These are phyloP conservation scores for Aspergillus panamensis DNA, from an alignment of 495 filamentous ascomycete species.

Conservation along the genomic window DNA sequence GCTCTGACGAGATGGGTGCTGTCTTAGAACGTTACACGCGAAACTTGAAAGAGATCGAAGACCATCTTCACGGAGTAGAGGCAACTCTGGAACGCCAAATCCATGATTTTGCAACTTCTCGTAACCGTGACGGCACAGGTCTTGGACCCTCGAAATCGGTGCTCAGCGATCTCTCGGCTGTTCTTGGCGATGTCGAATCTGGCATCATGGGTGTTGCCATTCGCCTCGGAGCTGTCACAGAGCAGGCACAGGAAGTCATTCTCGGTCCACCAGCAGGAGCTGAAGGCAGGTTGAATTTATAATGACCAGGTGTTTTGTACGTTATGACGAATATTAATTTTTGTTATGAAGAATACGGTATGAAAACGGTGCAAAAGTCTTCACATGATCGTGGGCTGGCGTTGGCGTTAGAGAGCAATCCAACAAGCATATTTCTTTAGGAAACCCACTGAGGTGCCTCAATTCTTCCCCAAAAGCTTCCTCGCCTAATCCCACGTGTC, in stretches of 20 bases:
- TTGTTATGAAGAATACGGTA: neutral
- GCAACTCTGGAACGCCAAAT: constrained; percentile 64
- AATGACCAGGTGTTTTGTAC: constrained; percentile 13
- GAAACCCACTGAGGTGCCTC: no score
- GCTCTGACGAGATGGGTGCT: constrained; percentile 65
- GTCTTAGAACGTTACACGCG: constrained; percentile 63
- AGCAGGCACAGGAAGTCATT: constrained; percentile 65
- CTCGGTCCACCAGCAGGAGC: constrained; percentile 46
- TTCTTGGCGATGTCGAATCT: constrained; percentile 73
- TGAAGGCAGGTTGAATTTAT: constrained; percentile 28
- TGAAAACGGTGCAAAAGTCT: neutral
- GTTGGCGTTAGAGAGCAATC: constrained; percentile 27
- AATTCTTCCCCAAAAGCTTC: no score
- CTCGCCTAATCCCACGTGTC: no score
- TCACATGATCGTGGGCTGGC: constrained; percentile 6
- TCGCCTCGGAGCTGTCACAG: constrained; percentile 63
- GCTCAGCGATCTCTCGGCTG: constrained; percentile 59
- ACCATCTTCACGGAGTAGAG: constrained; percentile 74
- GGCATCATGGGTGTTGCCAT: constrained; percentile 73
- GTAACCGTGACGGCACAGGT: constrained; percentile 46
- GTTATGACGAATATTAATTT: constrained; percentile 19
- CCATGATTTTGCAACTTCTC: constrained; percentile 59
- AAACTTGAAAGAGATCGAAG: constrained; percentile 77
- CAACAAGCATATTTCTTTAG: neutral
- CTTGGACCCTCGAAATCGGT: constrained; percentile 43